Base-by-base conservation (phyloP, 2,329 filamentous ascomycete species). In the Emmonsia crescens region DNA sequence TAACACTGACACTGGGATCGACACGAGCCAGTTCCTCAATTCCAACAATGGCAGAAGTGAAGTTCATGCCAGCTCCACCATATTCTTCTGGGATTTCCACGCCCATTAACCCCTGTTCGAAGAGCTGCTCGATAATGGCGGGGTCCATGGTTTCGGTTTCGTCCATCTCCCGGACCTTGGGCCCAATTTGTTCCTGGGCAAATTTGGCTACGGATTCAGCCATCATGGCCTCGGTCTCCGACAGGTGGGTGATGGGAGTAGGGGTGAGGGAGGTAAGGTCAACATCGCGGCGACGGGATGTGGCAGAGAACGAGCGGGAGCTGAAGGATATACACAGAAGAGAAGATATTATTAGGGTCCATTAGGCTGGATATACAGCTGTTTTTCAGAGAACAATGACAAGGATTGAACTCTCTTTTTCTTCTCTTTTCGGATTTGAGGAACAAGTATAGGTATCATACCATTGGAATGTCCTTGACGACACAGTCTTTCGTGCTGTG, bases 61-160 rank as follows among this genome's bases (percentile, higher is more conserved):
- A 99, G 83, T 96, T 96, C 94, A 99, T 97, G 68, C 92, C 94
- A 0, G 93, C 90, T 64, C 94, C 94, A 64, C 94, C 94, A 73
- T 88, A 99, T 76, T 96, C 92, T 76, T 99, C 94, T 19, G 94
- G 93, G 62, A 99, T 96, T 79, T 99, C 94, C 66, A 99, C 84
- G 64, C 91, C 89, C 94, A 99, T 99, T 57, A 99, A 80, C 0
- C 94, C 94, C 74, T 97, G 92, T 80, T 99, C 94, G 71, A 99
- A 99, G 59, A 96, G 83, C 77, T 94, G 89, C 79, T 96, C 91
- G 5, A 99, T 88, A 8, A 99, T 77, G 1, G 82, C 74, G 0
- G 90, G 86, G 74, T 97, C 94, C 94, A 99, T 97, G 62, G 83
- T 77, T 81, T 99, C 94, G 36, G 88, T 87, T 81, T 99, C 94